These are phyloP conservation scores for Terfezia claveryi DNA, from an alignment of 495 filamentous ascomycete species.

Conservation along the genomic window DNA sequence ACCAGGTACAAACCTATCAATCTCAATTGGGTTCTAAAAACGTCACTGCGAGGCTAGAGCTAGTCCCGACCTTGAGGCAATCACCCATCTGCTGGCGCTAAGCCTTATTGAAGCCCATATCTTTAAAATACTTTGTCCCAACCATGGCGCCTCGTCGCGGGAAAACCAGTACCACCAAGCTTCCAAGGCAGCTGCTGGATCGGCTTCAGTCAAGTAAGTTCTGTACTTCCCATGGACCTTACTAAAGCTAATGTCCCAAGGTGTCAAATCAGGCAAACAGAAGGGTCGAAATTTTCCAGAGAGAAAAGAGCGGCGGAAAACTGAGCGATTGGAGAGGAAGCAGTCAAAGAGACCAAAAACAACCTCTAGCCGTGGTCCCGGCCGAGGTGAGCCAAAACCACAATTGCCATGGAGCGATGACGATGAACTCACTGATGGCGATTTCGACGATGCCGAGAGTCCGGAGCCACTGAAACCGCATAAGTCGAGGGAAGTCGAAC, in stretches of 20 bases:
- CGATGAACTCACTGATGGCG: slow-evolving; percentile 12
- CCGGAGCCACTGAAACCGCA: slow-evolving; percentile 13
- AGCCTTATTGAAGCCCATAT: too few species aligned
- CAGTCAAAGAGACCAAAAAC: slow-evolving; percentile 2
- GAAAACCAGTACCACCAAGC: slow-evolving; percentile 31
- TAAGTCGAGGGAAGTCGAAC: slow-evolving; percentile 3
- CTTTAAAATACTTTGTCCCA: too few species aligned
- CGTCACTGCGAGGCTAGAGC: too few species aligned
- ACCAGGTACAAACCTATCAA: too few species aligned
- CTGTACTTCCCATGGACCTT: neutral
- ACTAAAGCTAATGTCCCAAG: neutral
- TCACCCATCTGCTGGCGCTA: too few species aligned
- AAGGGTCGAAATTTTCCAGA: slow-evolving; percentile 10
- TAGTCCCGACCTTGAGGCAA: too few species aligned
- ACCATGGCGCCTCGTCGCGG: neutral
- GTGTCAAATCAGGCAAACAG: neutral
- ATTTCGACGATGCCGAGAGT: slow-evolving; percentile 12
- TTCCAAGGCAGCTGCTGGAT: slow-evolving; percentile 38
- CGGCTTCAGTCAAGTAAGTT: slow-evolving; percentile 31
- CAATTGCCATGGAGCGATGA: slow-evolving; percentile 1
- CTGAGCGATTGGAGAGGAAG: slow-evolving; percentile 26
- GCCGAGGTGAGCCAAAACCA: neutral
- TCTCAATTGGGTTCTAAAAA: too few species aligned
- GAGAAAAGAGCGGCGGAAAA: slow-evolving; percentile 30
- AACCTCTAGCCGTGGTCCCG: neutral